These are phyloP conservation scores for Abelmoschus esculentus DNA, from an alignment of 345 rosid species.

Conservation along the genomic window DNA sequence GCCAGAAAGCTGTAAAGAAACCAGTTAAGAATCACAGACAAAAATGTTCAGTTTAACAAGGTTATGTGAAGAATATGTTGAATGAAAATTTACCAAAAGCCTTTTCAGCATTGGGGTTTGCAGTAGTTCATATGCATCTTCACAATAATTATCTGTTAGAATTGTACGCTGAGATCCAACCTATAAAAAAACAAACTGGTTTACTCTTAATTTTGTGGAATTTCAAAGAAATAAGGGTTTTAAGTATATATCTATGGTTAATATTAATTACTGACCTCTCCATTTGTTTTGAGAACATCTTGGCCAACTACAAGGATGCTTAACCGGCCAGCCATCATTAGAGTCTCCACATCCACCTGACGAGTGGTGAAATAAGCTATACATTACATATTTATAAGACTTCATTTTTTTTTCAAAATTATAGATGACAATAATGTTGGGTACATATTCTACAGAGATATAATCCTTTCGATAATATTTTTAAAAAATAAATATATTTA, in stretches of 20 bases:
- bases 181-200: constrained; percentile 8
- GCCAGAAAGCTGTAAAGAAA: constrained; percentile 48
- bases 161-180: constrained; percentile 49
- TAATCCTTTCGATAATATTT: no score
- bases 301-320: constrained; percentile 49
- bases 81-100: constrained; percentile 34
- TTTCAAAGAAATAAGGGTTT: not conserved
- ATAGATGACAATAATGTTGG: no score
- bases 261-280: constrained; percentile 28
- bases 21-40: constrained; percentile 1
- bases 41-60: not conserved
- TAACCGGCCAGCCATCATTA: constrained; percentile 43
- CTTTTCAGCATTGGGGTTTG: constrained; percentile 38
- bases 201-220: not conserved
- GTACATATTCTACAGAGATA: no score
- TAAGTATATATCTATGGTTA: not conserved
- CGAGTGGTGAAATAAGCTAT: no score
- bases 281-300: constrained; percentile 39
- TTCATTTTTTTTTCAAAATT: no score
- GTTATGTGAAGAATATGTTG: not conserved
- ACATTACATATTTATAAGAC: no score
- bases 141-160: constrained; percentile 63
- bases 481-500: no score
- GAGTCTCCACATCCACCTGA: constrained; percentile 58
- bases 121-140: constrained; percentile 61